Percentiles rank a stretch among this genome's conserved stretches.
Evolutionary conservation across 768 basidiomycete genomes (phyloP).

Genomic region (Naganishia friedmannii): DNA sequence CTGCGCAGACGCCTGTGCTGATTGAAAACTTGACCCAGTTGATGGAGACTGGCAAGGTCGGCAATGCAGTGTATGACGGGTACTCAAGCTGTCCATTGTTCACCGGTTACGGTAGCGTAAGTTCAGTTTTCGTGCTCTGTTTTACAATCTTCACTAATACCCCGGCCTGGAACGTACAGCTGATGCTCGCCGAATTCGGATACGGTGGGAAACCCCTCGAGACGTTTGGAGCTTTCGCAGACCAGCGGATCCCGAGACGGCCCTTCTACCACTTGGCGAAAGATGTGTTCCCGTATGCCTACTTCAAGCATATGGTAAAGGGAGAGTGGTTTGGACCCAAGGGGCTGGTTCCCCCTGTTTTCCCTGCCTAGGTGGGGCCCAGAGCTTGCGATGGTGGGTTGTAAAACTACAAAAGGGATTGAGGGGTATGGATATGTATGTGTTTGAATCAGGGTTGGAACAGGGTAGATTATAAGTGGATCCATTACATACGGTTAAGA

Average conservation of each 20-base stretch:
- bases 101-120: constrained; percentile 30
- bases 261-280: constrained; percentile 86
- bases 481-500: too few species aligned
- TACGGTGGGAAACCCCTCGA: constrained; percentile 87
- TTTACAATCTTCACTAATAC: neutral
- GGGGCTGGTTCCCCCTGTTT: constrained; percentile 39
- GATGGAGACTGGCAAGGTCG: constrained; percentile 68
- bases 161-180: constrained; percentile 32
- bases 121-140: neutral
- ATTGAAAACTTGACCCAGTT: constrained; percentile 80
- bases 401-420: neutral
- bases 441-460: too few species aligned
- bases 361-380: constrained; percentile 6
- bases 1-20: constrained; percentile 83
- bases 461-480: too few species aligned
- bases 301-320: constrained; percentile 47
- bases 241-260: constrained; percentile 72
- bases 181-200: constrained; percentile 82
- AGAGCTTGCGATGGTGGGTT: neutral
- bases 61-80: constrained; percentile 74
- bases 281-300: constrained; percentile 51
- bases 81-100: constrained; percentile 52
- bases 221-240: constrained; percentile 68
- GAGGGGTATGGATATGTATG: too few species aligned
- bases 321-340: constrained; percentile 51